phyloP scores from a whole-genome alignment of 164 flowering plant genomes.

The Magnolia sinica region DNA sequence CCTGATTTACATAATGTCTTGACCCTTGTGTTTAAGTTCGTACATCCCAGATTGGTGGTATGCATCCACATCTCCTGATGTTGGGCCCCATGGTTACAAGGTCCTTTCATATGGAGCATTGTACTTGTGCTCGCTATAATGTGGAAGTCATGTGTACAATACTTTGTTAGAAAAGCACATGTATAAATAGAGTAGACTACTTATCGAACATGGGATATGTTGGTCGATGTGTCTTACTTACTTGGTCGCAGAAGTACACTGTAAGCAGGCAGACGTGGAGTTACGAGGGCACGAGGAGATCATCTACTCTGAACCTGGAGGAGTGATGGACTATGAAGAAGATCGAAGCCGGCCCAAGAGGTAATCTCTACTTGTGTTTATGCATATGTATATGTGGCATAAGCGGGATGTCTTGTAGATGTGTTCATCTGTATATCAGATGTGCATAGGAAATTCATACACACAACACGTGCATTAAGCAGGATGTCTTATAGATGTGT shows the following conservation, averaged over 20 bases:
- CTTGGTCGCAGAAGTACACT: slow-evolving; percentile 97
- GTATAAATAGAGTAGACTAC: slow-evolving; percentile 6
- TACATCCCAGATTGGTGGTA: neutral
- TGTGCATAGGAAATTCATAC: neutral
- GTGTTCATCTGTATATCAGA: neutral
- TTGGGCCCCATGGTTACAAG: neutral
- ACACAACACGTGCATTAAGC: too few relatives aligned
- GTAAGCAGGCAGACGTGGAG: slow-evolving; percentile 84
- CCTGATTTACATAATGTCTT: neutral
- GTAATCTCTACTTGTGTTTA: slow-evolving; percentile 27
- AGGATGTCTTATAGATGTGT: neutral
- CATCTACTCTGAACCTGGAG: slow-evolving; percentile 68
- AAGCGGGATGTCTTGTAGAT: too few relatives aligned
- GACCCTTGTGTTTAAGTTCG: neutral
- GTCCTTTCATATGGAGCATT: neutral
- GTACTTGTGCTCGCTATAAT: neutral
- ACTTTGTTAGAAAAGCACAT: neutral
- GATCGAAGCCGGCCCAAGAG: slow-evolving; percentile 86
- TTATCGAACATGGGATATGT: slow-evolving; percentile 41
- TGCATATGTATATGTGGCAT: neutral
- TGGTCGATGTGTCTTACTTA: slow-evolving; percentile 90
- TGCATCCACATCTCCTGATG: neutral
- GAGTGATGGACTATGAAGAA: slow-evolving; percentile 94
- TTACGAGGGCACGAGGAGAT: slow-evolving; percentile 82
- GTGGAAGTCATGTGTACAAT: neutral